phyloP scores from a whole-genome alignment of 2,329 filamentous ascomycete species.

The Bertia moriformis region DNA sequence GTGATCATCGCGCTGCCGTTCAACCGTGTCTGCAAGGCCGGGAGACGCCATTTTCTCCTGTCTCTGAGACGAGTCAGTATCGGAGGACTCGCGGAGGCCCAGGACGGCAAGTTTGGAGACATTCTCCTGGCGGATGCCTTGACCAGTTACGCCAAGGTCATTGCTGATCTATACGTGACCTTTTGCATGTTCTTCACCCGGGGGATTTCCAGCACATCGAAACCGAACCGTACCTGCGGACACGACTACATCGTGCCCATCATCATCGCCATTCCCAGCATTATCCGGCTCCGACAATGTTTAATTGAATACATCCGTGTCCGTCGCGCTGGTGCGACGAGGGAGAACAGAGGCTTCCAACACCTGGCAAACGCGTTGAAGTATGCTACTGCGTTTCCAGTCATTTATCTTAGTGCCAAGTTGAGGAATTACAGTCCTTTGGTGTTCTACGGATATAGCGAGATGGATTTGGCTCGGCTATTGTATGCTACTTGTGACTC shows the following conservation, averaged over 20 bases:
- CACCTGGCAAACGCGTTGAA: conserved; percentile 1
- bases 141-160: background rate
- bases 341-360: background rate
- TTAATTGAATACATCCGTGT: background rate
- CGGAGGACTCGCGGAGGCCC: background rate
- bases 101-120: background rate
- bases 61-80: background rate
- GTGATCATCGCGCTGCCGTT: background rate
- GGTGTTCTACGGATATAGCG: background rate
- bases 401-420: background rate
- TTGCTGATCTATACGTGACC: background rate
- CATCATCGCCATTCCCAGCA: background rate
- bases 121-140: conserved; percentile 1
- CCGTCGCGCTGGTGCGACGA: background rate
- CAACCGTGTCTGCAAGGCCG: background rate
- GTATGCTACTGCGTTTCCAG: conserved; percentile 1
- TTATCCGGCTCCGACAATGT: background rate
- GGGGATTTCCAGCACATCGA: background rate
- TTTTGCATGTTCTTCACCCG: conserved; percentile 1
- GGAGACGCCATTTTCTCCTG: background rate
- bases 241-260: background rate
- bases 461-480: background rate
- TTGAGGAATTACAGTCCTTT: background rate
- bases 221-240: background rate
- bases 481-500: background rate